Percentiles rank a stretch among this genome's conserved stretches.
Conservation (phyloP, 768 basidiomycete species). For the Boletus pseudopeckii region DNA sequence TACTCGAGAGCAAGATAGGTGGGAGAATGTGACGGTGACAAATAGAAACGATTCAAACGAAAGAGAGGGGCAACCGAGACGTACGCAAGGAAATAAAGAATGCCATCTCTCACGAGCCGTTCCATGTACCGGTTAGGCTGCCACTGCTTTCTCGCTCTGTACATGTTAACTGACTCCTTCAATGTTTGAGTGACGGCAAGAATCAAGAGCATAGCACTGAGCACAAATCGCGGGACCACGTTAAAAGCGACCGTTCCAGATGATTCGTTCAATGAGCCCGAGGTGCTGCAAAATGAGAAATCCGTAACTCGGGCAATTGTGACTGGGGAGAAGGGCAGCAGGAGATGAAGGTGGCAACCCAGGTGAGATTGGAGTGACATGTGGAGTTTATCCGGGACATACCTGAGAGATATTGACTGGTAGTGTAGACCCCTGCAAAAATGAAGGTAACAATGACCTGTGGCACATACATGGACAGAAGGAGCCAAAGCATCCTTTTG, state of each 20-base stretch:
- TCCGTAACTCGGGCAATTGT: neutral
- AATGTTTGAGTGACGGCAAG: no score
- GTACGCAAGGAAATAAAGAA: no score
- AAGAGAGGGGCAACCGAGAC: no score
- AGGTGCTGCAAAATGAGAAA: neutral
- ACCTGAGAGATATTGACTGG: neutral
- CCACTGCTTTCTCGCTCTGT: no score
- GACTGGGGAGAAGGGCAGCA: neutral
- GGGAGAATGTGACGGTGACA: no score
- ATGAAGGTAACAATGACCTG: neutral
- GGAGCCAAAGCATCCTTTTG: constrained; percentile 1
- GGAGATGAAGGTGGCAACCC: neutral
- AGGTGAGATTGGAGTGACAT: neutral
- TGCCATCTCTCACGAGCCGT: no score
- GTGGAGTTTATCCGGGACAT: neutral
- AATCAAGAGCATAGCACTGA: neutral
- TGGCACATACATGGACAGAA: constrained; percentile 1
- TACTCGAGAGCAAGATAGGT: no score
- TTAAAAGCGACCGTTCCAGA: no score
- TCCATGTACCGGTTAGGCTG: no score
- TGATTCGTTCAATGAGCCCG: no score
- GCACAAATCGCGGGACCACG: neutral
- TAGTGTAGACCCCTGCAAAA: neutral
- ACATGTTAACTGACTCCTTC: no score
- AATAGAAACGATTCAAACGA: no score